A percentile compares a stretch with the other conserved stretches of the same genome.
Evolutionary conservation across 257 asterid genomes (phyloP).

Genomic region (Craterostigma plantagineum): DNA sequence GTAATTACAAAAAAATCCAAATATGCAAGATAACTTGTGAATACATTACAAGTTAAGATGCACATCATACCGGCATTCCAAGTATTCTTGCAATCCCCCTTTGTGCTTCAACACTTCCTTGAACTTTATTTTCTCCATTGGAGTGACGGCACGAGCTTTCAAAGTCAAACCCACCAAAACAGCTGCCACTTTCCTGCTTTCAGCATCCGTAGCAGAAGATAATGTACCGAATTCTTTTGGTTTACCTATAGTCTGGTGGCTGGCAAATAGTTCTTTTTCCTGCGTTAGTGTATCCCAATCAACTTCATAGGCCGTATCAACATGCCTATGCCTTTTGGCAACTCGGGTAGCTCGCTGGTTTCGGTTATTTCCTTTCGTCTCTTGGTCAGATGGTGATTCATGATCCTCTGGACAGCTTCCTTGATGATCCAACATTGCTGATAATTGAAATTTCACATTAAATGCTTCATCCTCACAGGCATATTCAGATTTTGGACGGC

Average conservation of each 20-base stretch:
- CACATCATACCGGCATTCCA: slow-evolving; percentile 62
- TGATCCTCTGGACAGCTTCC: no score
- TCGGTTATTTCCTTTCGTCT: slow-evolving; percentile 26
- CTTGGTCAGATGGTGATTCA: slow-evolving; percentile 23
- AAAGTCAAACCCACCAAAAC: slow-evolving; percentile 75
- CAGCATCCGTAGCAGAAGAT: slow-evolving; percentile 30
- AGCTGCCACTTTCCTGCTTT: slow-evolving; percentile 68
- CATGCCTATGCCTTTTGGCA: slow-evolving; percentile 60
- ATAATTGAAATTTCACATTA: no score
- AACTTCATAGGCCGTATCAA: slow-evolving; percentile 98
- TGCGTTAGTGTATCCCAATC: slow-evolving; percentile 81
- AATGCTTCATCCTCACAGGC: no score
- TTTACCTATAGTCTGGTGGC: slow-evolving; percentile 35
- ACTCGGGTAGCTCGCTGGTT: slow-evolving; percentile 60
- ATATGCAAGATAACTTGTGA: no score
- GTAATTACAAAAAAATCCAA: no score
- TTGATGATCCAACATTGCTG: no score
- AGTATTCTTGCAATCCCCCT: slow-evolving; percentile 89
- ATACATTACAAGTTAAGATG: no score
- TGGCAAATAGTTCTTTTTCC: slow-evolving; percentile 46
- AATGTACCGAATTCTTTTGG: slow-evolving; percentile 28
- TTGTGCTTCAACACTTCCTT: slow-evolving; percentile 82
- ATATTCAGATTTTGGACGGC: slow-evolving; percentile 17
- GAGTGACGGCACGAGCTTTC: slow-evolving; percentile 71
- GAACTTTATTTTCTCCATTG: slow-evolving; percentile 78